A percentile compares a stretch with the other conserved stretches of the same genome.
Evolutionary conservation across 768 basidiomycete species (phyloP).

Genomic region (Hygrocybe coccinea): DNA sequence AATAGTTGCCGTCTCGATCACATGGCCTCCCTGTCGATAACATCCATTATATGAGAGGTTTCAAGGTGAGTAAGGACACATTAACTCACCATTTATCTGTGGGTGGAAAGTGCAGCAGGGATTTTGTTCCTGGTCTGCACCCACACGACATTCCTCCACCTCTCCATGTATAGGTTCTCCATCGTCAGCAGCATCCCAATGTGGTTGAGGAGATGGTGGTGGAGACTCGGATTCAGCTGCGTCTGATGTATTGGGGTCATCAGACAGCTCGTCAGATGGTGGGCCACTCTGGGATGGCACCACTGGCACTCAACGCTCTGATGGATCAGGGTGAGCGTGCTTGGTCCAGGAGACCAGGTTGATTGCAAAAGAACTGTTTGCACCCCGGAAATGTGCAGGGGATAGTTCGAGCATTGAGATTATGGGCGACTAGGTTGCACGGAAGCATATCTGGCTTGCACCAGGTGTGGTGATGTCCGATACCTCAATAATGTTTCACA

Average conservation of each 20-base stretch:
- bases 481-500: neutral
- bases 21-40: neutral
- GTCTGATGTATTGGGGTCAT: neutral
- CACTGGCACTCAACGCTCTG: neutral
- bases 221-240: no score
- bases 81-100: neutral
- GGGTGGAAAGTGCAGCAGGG: neutral
- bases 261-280: neutral
- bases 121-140: neutral
- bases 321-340: neutral
- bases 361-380: neutral
- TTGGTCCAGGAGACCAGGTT: neutral
- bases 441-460: neutral
- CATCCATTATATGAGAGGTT: neutral
- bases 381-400: neutral
- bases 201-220: no score
- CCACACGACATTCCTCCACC: no score
- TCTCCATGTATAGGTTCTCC: no score
- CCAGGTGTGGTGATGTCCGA: no score
- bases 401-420: neutral
- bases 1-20: neutral
- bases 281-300: neutral
- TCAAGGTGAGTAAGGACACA: neutral
- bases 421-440: neutral
- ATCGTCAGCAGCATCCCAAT: no score